Conservation (phyloP, 2,329 filamentous ascomycete species). For the Colletotrichum eremochloae region DNA sequence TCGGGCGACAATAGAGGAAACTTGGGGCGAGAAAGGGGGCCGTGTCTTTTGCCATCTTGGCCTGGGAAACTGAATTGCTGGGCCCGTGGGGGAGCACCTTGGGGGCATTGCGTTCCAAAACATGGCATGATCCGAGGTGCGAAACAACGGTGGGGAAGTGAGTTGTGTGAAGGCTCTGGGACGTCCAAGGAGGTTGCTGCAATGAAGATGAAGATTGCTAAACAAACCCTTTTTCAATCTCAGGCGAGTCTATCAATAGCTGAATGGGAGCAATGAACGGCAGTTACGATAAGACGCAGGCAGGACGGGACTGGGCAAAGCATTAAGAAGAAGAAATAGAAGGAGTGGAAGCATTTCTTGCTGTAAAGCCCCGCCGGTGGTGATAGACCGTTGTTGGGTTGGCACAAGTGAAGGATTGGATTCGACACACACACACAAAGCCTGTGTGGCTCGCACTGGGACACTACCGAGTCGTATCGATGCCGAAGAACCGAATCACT, state of each 20-base stretch:
- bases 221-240: background rate
- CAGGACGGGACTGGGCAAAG: background rate
- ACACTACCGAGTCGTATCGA: slow-evolving; percentile 15
- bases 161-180: background rate
- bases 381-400: background rate
- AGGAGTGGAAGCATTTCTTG: background rate
- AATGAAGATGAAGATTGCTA: background rate
- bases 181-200: background rate
- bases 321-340: too few species aligned
- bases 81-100: slow-evolving; percentile 22
- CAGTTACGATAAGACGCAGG: background rate
- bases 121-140: background rate
- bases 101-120: slow-evolving; percentile 1
- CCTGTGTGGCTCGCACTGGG: slow-evolving; percentile 4
- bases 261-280: background rate
- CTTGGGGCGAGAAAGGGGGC: background rate
- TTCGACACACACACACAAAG: slow-evolving; percentile 12
- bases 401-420: background rate
- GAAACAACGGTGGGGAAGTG: slow-evolving; percentile 3
- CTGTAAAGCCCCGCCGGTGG: slow-evolving; percentile 5
- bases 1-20: background rate
- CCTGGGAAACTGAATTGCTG: background rate
- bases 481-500: slow-evolving; percentile 20
- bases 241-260: background rate
- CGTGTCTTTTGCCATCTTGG: slow-evolving; percentile 27